Evolutionary conservation across 495 filamentous ascomycete genomes (phyloP).

Genomic region (Sphaerosporella brunnea): DNA sequence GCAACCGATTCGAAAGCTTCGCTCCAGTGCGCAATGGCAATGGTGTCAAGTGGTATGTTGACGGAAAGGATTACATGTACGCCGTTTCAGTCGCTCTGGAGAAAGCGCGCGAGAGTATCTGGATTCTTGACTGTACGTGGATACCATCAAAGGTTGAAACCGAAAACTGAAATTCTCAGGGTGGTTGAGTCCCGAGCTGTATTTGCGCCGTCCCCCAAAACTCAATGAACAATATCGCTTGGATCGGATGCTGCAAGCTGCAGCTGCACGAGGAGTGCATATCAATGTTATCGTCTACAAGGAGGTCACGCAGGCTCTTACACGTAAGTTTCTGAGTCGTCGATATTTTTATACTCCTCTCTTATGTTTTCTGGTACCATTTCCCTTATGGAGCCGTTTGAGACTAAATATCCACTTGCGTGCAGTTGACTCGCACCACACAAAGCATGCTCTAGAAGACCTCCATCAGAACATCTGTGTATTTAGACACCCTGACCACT

Average conservation of each 20-base stretch:
- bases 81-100: slow-evolving; percentile 74
- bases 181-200: slow-evolving; percentile 84
- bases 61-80: slow-evolving; percentile 83
- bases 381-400: too few species aligned
- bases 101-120: slow-evolving; percentile 66
- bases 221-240: slow-evolving; percentile 71
- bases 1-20: slow-evolving; percentile 68
- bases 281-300: slow-evolving; percentile 93
- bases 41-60: slow-evolving; percentile 78
- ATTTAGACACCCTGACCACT: slow-evolving; percentile 82
- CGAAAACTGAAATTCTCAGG: slow-evolving; percentile 26
- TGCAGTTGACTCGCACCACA: slow-evolving; percentile 68
- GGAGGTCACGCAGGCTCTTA: slow-evolving; percentile 72
- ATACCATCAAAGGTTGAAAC: background rate
- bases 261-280: slow-evolving; percentile 71
- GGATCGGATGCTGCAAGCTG: slow-evolving; percentile 73
- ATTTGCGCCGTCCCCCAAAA: slow-evolving; percentile 69
- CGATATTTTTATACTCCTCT: too few species aligned
- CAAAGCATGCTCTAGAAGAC: slow-evolving; percentile 61
- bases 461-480: slow-evolving; percentile 78
- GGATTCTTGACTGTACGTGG: slow-evolving; percentile 67
- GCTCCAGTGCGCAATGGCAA: slow-evolving; percentile 48
- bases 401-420: too few species aligned
- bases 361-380: too few species aligned
- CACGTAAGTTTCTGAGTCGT: slow-evolving; percentile 60